Conservation (phyloP, 345 rosid species). For the Eucalyptus microcorys region DNA sequence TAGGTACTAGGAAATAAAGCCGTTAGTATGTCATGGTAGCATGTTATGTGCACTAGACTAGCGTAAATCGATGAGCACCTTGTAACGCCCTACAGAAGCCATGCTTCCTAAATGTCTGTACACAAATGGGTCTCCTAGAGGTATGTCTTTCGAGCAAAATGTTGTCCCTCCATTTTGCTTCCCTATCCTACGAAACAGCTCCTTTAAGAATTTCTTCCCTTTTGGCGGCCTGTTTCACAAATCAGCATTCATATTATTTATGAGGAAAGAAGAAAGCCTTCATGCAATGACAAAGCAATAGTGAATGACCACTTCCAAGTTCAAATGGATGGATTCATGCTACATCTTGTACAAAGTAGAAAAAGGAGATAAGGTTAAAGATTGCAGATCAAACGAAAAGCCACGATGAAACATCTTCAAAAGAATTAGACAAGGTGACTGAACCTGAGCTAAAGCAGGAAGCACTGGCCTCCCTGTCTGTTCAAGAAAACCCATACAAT, state of each 20-base stretch:
- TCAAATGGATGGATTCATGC: background rate
- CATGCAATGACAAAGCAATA: too few relatives aligned
- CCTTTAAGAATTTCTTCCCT: slow-evolving; percentile 53
- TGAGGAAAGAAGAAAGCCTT: fast-evolving
- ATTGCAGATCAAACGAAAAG: background rate
- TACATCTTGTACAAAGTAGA: background rate
- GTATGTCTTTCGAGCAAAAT: too few relatives aligned
- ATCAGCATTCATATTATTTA: background rate
- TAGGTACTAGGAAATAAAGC: background rate
- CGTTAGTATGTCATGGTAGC: background rate
- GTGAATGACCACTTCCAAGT: background rate
- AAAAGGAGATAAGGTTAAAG: background rate
- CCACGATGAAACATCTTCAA: background rate
- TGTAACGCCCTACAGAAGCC: too few relatives aligned
- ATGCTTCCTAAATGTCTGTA: too few relatives aligned
- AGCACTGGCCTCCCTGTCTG: slow-evolving; percentile 47
- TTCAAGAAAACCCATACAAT: slow-evolving; percentile 70
- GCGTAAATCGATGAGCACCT: fast-evolving
- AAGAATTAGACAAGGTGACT: background rate
- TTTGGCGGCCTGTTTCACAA: slow-evolving; percentile 31
- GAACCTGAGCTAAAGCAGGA: slow-evolving; percentile 59
- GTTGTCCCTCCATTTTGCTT: too few relatives aligned
- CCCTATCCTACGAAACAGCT: slow-evolving; percentile 34
- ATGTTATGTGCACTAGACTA: fast-evolving
- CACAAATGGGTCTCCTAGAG: too few relatives aligned